Conservation (phyloP, 768 basidiomycete species). For the Mycena rebaudengoi region DNA sequence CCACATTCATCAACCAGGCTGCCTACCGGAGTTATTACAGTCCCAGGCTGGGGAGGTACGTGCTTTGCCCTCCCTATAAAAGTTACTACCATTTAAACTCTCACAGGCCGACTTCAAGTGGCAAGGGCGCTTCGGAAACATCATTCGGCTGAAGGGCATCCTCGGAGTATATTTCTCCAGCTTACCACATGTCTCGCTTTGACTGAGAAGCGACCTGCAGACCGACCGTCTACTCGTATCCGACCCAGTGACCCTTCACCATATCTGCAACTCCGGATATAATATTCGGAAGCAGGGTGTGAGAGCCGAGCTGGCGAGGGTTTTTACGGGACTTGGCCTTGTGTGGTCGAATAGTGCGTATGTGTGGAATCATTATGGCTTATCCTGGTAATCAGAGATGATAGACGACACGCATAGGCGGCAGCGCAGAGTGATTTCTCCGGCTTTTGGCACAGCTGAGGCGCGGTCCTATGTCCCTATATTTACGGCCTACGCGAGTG, state of each 20-base stretch:
- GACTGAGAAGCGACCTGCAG: conserved; percentile 38
- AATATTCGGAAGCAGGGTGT: conserved; percentile 61
- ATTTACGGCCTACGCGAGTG: conserved; percentile 56
- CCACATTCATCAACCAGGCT: conserved; percentile 44
- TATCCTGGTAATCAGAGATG: not conserved
- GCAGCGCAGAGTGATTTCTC: conserved; percentile 62
- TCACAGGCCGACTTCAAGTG: conserved; percentile 59
- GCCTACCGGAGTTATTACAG: conserved; percentile 58
- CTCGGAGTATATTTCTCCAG: not conserved
- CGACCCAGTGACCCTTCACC: conserved; percentile 67
- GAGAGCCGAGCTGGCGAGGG: conserved; percentile 56
- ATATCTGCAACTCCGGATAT: conserved; percentile 51
- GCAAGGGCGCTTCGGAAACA: conserved; percentile 55
- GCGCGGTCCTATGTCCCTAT: conserved; percentile 59
- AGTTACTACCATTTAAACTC: not conserved
- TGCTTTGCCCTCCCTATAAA: not conserved
- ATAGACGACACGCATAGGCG: conserved; percentile 57
- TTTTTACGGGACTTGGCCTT: conserved; percentile 61
- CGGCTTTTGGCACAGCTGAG: conserved; percentile 62
- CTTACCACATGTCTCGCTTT: too few species aligned
- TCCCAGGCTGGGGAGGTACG: conserved; percentile 52
- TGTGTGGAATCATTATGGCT: not conserved
- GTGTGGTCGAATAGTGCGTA: conserved; percentile 61
- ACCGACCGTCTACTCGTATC: conserved; percentile 62
- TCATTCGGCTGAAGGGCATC: conserved; percentile 59